These are phyloP conservation scores for Phytophthora pistaciae DNA, from an alignment of 352 stramenopile genomes.

Conservation along the genomic window DNA sequence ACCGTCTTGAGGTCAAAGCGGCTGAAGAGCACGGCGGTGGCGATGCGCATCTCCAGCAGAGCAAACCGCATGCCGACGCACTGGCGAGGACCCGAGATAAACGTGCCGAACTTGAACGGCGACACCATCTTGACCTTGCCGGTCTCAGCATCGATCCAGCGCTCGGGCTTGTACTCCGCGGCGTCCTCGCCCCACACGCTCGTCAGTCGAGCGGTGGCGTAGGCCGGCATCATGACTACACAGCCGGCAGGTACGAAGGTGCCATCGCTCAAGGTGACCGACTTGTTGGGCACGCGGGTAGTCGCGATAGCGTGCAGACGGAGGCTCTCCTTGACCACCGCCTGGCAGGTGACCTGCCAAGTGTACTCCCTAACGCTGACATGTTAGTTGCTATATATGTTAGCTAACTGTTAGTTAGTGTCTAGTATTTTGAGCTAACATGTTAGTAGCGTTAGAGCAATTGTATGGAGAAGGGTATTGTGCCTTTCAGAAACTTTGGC, in stretches of 20 bases:
- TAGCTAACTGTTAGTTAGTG: no score
- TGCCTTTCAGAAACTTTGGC: no score
- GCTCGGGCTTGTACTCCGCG: slow-evolving; percentile 13
- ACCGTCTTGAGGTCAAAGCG: slow-evolving; percentile 45
- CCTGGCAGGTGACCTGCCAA: no score
- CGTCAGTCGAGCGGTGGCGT: slow-evolving; percentile 9
- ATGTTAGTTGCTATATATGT: no score
- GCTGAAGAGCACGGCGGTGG: slow-evolving; percentile 43
- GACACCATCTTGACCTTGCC: slow-evolving; percentile 14
- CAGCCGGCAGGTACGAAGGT: slow-evolving; percentile 30
- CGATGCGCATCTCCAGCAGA: slow-evolving; percentile 61
- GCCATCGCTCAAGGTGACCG: slow-evolving; percentile 53
- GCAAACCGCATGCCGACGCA: slow-evolving; percentile 66
- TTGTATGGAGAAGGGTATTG: no score
- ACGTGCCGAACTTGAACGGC: slow-evolving; percentile 63
- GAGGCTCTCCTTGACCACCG: slow-evolving; percentile 59
- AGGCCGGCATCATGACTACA: slow-evolving; percentile 26
- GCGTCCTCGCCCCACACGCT: slow-evolving; percentile 11
- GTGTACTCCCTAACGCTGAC: no score
- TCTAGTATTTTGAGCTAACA: no score
- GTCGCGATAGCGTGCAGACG: slow-evolving; percentile 59
- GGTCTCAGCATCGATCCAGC: slow-evolving; percentile 13
- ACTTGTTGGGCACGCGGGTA: slow-evolving; percentile 38
- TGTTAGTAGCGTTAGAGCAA: no score
- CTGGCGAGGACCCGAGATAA: slow-evolving; percentile 59